phyloP scores from a whole-genome alignment of 768 basidiomycete species.

The Chalciporus chontae region DNA sequence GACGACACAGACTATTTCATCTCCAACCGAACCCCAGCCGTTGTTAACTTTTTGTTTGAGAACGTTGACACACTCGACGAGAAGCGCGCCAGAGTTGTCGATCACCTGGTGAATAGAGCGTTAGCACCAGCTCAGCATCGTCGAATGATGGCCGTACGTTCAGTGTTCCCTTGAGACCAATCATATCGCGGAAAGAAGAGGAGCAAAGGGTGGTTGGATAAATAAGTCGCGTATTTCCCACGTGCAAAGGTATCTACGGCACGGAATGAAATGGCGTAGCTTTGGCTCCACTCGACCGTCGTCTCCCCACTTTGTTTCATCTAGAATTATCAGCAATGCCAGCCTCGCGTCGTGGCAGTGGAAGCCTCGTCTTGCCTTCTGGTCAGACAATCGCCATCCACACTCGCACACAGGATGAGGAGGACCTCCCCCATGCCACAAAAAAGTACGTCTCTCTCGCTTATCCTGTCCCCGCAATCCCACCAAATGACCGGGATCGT shows the following conservation, averaged over 20 bases:
- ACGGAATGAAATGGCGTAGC: too few species aligned
- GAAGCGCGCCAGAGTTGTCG: conserved; percentile 93
- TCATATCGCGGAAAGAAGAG: conserved; percentile 53
- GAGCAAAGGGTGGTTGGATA: neutral
- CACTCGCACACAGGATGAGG: conserved; percentile 83
- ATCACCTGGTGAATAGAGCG: conserved; percentile 59
- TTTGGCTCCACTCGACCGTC: too few species aligned
- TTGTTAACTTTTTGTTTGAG: conserved; percentile 95
- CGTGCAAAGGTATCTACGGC: conserved; percentile 3
- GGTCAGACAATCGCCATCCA: conserved; percentile 84
- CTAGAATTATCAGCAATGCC: conserved; percentile 42
- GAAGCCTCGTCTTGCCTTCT: conserved; percentile 64
- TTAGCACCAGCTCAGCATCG: neutral
- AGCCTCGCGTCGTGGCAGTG: conserved; percentile 73
- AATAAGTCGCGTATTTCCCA: conserved; percentile 26
- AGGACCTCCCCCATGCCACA: conserved; percentile 88
- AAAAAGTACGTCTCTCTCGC: conserved; percentile 61
- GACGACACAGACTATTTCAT: conserved; percentile 94
- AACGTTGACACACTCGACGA: conserved; percentile 95
- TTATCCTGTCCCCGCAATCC: neutral
- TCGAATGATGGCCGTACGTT: conserved; percentile 50
- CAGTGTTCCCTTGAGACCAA: conserved; percentile 90
- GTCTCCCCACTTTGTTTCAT: neutral
- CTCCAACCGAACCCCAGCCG: conserved; percentile 89
- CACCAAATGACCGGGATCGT: neutral